These are phyloP conservation scores for Erodium trifolium DNA, from an alignment of 441 rosid species.

Conservation along the genomic window DNA sequence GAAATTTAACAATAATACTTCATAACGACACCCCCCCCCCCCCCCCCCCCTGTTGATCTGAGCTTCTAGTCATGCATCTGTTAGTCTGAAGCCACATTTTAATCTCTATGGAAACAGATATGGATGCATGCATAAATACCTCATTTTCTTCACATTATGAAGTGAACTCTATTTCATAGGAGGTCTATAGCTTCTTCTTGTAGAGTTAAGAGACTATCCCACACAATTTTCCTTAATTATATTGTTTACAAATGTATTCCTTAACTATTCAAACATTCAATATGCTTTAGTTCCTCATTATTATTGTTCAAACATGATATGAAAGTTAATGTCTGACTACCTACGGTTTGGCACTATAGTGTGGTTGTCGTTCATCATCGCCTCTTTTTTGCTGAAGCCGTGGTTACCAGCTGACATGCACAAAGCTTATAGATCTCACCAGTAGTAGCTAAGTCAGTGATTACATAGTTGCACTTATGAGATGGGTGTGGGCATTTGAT, in stretches of 20 bases:
- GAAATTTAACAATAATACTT: too few species aligned
- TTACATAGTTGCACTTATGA: not conserved
- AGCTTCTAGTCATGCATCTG: slow-evolving; percentile 3
- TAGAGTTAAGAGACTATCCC: not conserved
- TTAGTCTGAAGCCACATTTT: not conserved
- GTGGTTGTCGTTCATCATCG: not conserved
- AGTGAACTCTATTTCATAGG: not conserved
- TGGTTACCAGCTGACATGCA: not conserved
- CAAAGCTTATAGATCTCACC: not conserved
- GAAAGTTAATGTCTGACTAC: not conserved
- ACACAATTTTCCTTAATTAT: not conserved
- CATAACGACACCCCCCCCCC: too few species aligned
- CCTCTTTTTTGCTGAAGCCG: not conserved
- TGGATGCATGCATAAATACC: not conserved
- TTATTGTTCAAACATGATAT: not conserved
- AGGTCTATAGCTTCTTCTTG: not conserved
- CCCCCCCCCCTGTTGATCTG: not conserved
- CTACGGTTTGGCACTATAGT: not conserved
- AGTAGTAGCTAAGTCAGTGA: not conserved
- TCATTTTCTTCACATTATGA: not conserved
- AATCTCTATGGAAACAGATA: not conserved
- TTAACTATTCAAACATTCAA: not conserved
- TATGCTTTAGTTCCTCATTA: not conserved
- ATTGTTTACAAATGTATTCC: too few species aligned
- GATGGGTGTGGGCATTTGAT: not conserved